Conservation (phyloP, 495 filamentous ascomycete genomes). For the Penicillium odoratum region DNA sequence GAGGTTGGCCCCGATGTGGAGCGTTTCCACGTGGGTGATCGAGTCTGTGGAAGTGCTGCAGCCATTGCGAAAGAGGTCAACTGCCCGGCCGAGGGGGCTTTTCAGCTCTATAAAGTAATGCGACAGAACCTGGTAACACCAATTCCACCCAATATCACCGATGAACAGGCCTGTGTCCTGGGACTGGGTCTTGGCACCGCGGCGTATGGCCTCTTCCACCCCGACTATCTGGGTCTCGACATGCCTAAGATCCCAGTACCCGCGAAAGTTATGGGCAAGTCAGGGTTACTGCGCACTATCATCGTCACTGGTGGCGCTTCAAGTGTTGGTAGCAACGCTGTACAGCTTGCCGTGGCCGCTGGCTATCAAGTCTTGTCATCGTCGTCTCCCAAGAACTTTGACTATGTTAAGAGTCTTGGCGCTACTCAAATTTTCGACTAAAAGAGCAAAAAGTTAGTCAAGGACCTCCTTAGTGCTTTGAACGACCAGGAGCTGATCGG, state of each 20-base stretch:
- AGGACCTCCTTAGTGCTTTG: constrained; percentile 19
- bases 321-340: constrained; percentile 65
- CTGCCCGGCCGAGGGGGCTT: constrained; percentile 33
- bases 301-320: constrained; percentile 61
- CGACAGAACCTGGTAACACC: constrained; percentile 31
- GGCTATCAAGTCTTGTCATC: constrained; percentile 60
- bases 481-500: constrained; percentile 2
- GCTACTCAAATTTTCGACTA: constrained; percentile 63
- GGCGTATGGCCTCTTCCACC: constrained; percentile 23
- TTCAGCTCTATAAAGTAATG: constrained; percentile 48
- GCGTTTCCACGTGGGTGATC: constrained; percentile 42
- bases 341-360: constrained; percentile 58
- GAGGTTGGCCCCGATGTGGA: constrained; percentile 35
- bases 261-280: neutral
- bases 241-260: neutral
- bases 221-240: constrained; percentile 13
- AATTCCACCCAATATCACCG: constrained; percentile 46
- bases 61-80: constrained; percentile 4
- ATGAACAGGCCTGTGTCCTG: constrained; percentile 42
- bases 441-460: constrained; percentile 32
- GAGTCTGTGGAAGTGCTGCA: constrained; percentile 37
- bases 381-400: constrained; percentile 52
- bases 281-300: neutral
- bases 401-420: constrained; percentile 51
- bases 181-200: constrained; percentile 13